These are phyloP conservation scores for Crinitomyces ghanaensis DNA, from an alignment of 805 yeast species.

Conservation along the genomic window DNA sequence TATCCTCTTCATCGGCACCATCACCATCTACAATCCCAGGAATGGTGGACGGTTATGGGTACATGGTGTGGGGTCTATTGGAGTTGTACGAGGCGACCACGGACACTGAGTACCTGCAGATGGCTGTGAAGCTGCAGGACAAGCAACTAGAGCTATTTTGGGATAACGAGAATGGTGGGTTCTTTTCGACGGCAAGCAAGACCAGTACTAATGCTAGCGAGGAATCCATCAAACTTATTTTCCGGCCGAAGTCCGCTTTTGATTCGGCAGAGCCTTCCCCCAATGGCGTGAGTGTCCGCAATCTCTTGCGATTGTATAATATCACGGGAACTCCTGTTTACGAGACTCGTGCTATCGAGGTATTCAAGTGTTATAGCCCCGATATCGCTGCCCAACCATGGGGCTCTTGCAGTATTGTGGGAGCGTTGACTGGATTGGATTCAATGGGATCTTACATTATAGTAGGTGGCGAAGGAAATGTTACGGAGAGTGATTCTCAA, in stretches of 20 bases:
- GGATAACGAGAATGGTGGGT: slow-evolving; percentile 26
- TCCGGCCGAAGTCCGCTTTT: slow-evolving; percentile 27
- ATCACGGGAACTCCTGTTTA: slow-evolving; percentile 9
- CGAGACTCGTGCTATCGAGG: slow-evolving; percentile 8
- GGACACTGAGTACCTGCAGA: slow-evolving; percentile 17
- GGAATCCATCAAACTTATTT: slow-evolving; percentile 13
- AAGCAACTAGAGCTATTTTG: slow-evolving; percentile 23
- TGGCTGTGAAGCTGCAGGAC: slow-evolving; percentile 25
- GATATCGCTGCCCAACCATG: slow-evolving; percentile 19
- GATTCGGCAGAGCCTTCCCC: slow-evolving; percentile 30
- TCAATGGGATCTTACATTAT: slow-evolving; percentile 10
- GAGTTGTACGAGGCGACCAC: slow-evolving; percentile 27
- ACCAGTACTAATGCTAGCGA: too few species aligned
- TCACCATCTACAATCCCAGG: slow-evolving; percentile 17
- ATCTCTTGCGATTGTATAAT: slow-evolving; percentile 20
- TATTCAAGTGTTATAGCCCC: slow-evolving; percentile 14
- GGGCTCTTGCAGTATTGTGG: slow-evolving; percentile 17
- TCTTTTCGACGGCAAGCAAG: too few species aligned
- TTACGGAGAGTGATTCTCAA: background rate
- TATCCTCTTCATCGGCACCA: too few species aligned
- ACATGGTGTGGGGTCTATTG: slow-evolving; percentile 24
- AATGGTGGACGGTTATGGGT: slow-evolving; percentile 30
- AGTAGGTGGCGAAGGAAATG: slow-evolving; percentile 10
- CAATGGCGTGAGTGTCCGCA: slow-evolving; percentile 25
- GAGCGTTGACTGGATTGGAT: slow-evolving; percentile 13